A percentile compares a stretch with the other conserved stretches of the same genome.
These are phyloP conservation scores for Yamadazyma insecticola DNA, from an alignment of 805 yeast genomes.

Conservation along the genomic window DNA sequence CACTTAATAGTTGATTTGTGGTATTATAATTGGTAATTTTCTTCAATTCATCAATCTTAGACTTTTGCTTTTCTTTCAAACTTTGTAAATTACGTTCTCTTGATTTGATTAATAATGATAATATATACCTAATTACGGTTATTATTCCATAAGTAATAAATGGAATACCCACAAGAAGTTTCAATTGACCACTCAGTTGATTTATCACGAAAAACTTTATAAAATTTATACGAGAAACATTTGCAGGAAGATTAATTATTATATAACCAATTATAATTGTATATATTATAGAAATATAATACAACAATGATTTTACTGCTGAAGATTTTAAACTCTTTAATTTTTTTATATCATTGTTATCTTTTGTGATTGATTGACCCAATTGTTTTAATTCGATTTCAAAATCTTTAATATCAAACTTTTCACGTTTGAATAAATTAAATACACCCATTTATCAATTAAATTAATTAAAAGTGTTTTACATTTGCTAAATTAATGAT, in stretches of 20 bases:
- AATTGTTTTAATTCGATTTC: conserved; percentile 30
- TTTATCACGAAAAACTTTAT: conserved; percentile 20
- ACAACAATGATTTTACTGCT: conserved; percentile 8
- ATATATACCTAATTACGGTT: conserved; percentile 15
- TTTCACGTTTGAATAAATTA: conserved; percentile 18
- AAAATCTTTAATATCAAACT: conserved; percentile 26
- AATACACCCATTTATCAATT: conserved; percentile 30
- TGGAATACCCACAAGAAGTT: conserved; percentile 21
- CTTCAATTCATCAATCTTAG: conserved; percentile 63
- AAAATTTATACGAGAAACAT: conserved; percentile 13
- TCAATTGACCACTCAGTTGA: conserved; percentile 17
- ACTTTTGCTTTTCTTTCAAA: conserved; percentile 43
- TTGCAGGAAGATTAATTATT: conserved; percentile 11
- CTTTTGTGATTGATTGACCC: conserved; percentile 20
- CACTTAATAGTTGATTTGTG: conserved; percentile 66
- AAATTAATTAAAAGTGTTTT: no score
- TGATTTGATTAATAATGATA: conserved; percentile 12
- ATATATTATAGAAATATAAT: conserved; percentile 18
- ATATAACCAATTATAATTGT: conserved; percentile 15
- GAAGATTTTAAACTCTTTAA: conserved; percentile 15
- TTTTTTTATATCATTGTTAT: conserved; percentile 20
- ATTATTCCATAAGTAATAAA: conserved; percentile 14
- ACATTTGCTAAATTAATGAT: no score
- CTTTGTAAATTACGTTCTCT: conserved; percentile 16
- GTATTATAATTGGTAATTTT: conserved; percentile 68